Evolutionary conservation across 805 yeast genomes (phyloP), one percentile per base, ranked within the genome.

Genomic region (Metschnikowia anglica): DNA sequence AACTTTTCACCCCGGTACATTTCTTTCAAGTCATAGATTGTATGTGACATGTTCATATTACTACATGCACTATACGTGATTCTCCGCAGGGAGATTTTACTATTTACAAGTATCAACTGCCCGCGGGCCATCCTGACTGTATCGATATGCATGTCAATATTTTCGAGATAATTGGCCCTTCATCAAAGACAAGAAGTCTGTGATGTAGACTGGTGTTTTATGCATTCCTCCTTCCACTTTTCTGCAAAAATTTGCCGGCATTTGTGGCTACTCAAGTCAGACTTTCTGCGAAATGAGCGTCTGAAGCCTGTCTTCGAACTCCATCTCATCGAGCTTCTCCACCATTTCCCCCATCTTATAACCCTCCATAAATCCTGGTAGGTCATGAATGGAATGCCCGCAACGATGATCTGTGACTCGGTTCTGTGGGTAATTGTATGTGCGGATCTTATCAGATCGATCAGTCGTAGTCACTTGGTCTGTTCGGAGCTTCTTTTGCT

Each of bases 331-430:
- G 1, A 70, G 62, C 41, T 56, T 60, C 13, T 66, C 68, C 4
- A 70, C 56, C 20, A 71, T 43, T 24, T 70, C 74, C 35, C 49
- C 58, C 40, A 71, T 54, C 41, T 56, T 58, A 20, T 49, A 38
- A 3, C 76, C 76, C 15, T 48, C 60, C 68, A 71, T 63, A 44
- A 73, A 65, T 2, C 71, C 73, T 2, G 58, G 60, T 28, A 93
- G 66, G 54, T 89, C 95, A 55, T 87, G 84, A n/a, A 85, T 52
- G 0, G 90, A 80, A 54, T 65, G 79, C 2, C 90, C 89, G 58
- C 96, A 88, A 37, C 99, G 71, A 58, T 93, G 99, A 56, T 93
- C 99, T 0, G 98, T 90, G 37, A 93, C 78, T 53, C 99, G 74
- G 60, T 89, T 89, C 56, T 93, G 97, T 7, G 95, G 89, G 54